A percentile compares a stretch with the other conserved stretches of the same genome.
Evolutionary conservation across 495 filamentous ascomycete genomes (phyloP).

Genomic region (Oleoguttula mirabilis): DNA sequence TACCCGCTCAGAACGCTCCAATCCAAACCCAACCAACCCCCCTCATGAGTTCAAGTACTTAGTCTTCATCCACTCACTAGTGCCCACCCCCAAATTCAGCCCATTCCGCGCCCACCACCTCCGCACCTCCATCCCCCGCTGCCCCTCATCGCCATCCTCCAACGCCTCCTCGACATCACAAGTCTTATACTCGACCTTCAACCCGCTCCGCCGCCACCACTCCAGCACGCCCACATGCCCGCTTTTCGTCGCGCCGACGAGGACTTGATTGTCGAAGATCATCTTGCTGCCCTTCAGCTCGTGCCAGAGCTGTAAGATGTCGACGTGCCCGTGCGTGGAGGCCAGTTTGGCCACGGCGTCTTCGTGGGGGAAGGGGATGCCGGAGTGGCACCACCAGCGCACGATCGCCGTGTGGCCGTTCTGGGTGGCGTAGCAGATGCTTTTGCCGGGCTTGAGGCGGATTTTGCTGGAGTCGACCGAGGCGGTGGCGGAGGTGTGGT

Average conservation of each 20-base stretch:
- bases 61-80: conserved; percentile 87
- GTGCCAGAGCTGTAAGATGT: conserved; percentile 73
- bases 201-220: conserved; percentile 75
- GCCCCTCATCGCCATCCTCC: conserved; percentile 55
- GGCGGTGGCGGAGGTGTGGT: conserved; percentile 6
- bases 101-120: conserved; percentile 88
- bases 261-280: conserved; percentile 76
- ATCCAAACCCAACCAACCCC: too few relatives aligned
- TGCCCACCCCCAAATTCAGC: conserved; percentile 71
- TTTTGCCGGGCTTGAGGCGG: conserved; percentile 64
- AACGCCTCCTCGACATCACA: conserved; percentile 91
- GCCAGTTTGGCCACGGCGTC: conserved; percentile 74
- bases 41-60: conserved; percentile 39
- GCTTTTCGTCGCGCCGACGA: conserved; percentile 78
- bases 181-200: conserved; percentile 81
- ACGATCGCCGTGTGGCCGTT: conserved; percentile 58
- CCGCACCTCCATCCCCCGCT: conserved; percentile 47
- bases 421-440: conserved; percentile 67
- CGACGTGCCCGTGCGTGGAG: conserved; percentile 72
- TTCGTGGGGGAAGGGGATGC: conserved; percentile 59
- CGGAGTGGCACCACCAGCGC: conserved; percentile 71
- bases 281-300: conserved; percentile 68
- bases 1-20: not conserved
- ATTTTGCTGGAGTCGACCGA: conserved; percentile 26
- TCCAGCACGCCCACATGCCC: conserved; percentile 73